A percentile compares a stretch with the other conserved stretches of the same genome.
phyloP scores from a whole-genome alignment of 495 filamentous ascomycete genomes.

The Halenospora varia region DNA sequence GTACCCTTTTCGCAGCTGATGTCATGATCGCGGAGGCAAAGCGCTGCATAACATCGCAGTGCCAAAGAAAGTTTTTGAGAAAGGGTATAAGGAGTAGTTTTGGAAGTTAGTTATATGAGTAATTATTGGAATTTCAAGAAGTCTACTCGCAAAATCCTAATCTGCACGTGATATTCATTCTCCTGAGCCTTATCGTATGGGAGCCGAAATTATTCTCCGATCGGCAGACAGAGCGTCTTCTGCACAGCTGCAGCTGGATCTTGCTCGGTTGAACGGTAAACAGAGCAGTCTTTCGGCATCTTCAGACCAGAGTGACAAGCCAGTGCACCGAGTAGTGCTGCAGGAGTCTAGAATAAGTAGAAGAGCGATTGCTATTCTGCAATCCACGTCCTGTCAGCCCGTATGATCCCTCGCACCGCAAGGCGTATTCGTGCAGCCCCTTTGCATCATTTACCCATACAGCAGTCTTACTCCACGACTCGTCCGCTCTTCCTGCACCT shows the following conservation, averaged over 20 bases:
- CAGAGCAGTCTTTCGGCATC: not conserved
- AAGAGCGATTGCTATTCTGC: not conserved
- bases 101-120: not conserved
- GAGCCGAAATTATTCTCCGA: too few species aligned
- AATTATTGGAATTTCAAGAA: too few species aligned
- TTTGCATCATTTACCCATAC: not conserved
- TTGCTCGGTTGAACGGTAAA: not conserved
- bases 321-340: not conserved
- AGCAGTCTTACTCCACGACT: not conserved
- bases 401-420: constrained; percentile 8
- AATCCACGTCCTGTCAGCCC: not conserved
- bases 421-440: not conserved
- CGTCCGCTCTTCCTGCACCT: not conserved
- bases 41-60: constrained; percentile 26
- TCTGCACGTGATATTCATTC: too few species aligned
- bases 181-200: too few species aligned
- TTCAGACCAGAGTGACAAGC: not conserved
- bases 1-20: constrained; percentile 56
- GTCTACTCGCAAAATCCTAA: too few species aligned
- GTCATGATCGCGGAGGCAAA: constrained; percentile 46
- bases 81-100: not conserved
- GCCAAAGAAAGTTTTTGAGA: not conserved
- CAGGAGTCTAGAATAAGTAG: not conserved
- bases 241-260: too few species aligned
- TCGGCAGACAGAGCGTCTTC: too few species aligned